Conservation (phyloP, 352 stramenopile genomes). For the Globisporangium emineosum region DNA sequence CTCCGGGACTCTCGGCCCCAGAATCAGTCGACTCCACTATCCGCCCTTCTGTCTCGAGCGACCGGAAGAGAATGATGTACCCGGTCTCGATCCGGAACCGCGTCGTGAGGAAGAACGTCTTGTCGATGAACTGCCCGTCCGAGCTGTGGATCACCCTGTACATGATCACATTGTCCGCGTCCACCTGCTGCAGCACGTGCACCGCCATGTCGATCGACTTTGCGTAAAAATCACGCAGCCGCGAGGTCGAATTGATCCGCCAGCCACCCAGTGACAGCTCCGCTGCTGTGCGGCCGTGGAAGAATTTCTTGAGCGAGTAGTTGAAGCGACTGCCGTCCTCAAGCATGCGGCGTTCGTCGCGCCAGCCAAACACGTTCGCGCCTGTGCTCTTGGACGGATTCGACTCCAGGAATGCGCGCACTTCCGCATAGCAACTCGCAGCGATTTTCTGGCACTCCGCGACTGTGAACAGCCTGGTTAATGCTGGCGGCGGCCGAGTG, state of each 20-base stretch:
- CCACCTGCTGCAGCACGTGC: conserved; percentile 41
- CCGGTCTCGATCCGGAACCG: conserved; percentile 31
- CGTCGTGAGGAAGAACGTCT: conserved; percentile 46
- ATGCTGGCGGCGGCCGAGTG: not conserved
- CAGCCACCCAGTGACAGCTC: conserved; percentile 37
- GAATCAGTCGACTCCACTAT: not conserved
- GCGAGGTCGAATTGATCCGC: conserved; percentile 33
- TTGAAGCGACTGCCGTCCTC: conserved; percentile 45
- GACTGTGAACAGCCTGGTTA: conserved; percentile 22
- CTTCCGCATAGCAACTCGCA: conserved; percentile 32
- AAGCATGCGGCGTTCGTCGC: conserved; percentile 37
- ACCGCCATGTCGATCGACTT: conserved; percentile 36
- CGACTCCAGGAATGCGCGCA: conserved; percentile 36
- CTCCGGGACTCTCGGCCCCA: not conserved
- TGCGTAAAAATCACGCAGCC: conserved; percentile 40
- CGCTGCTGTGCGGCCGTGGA: conserved; percentile 25
- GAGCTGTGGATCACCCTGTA: conserved; percentile 40
- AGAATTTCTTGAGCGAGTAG: conserved; percentile 58
- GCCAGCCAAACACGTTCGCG: conserved; percentile 51
- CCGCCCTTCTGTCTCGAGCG: conserved; percentile 26
- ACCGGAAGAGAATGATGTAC: conserved; percentile 48
- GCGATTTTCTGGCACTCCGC: conserved; percentile 39
- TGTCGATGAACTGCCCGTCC: conserved; percentile 19
- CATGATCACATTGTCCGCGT: conserved; percentile 59
- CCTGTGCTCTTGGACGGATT: conserved; percentile 42